Evolutionary conservation across 768 basidiomycete species (phyloP), one percentile per base, ranked within the genome.

Genomic region (Tulasnella sp.): DNA sequence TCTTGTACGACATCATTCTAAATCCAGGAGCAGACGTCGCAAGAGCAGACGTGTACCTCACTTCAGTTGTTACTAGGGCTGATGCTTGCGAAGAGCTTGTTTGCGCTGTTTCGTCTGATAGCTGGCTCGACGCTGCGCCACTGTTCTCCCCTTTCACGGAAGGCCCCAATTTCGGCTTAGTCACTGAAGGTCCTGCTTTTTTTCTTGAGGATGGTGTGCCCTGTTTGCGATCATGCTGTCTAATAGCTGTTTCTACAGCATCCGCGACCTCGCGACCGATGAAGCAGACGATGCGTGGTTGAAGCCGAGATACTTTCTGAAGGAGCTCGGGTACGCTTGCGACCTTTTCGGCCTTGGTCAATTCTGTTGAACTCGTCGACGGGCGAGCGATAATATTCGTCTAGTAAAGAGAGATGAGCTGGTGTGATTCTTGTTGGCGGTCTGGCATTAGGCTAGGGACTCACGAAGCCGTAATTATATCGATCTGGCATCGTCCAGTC

Each of bases 321-420:
- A 91, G 73, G 5, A 92, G 73, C 0, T 66, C 62, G 0, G 82
- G 80, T 0, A 88, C 85, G 3, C 78, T 74, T 11, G 69, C 73
- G 1, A 67, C 60, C 68, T 80, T 80, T 65, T 89, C 86, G 1
- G 65, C 60, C 13, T 56, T 63, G 0, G 80, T 78, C 0, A 86
- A 74, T 56, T 85, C 82, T 19, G 72, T 74, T 73, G 82, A 85
- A 71, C 86, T 78, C 1, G 77, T 69, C 0, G 87, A 86, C 0
- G 87, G 81, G 21, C 87, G 75, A 7, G 79, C 77, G 5, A 88
- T 83, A 0, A 93, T 72, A 66, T 92, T 86, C 0, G 87, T 90
- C 88, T 90, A 58, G 5, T 7, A 26, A 19, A 34, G 0, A 0
- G 2, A 26, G 44, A 21, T 23, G 17, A 32, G 41, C 17, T 26